Conservation (phyloP, 306 rosid genomes). For the Myrica gale region DNA sequence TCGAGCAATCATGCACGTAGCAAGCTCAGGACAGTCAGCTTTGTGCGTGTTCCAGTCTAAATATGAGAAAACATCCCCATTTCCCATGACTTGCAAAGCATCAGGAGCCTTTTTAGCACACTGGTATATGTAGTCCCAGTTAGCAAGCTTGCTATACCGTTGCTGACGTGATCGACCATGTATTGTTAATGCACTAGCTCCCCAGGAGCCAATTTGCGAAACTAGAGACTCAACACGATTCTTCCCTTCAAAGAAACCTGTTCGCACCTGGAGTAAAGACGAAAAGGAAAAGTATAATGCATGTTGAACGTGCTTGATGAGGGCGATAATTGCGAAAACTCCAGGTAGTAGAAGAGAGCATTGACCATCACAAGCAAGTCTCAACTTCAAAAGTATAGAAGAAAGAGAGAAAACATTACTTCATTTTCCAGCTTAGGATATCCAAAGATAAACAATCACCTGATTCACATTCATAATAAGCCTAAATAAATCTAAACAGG, state of each 20-base stretch:
- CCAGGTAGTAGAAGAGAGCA: constrained; percentile 1
- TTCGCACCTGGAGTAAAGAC: constrained; percentile 61
- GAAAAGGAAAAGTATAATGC: constrained; percentile 10
- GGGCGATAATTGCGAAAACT: background rate
- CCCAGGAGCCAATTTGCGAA: constrained; percentile 75
- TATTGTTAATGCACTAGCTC: constrained; percentile 79
- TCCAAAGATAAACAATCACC: too few species aligned
- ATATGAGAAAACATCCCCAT: constrained; percentile 82
- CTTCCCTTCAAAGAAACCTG: constrained; percentile 88
- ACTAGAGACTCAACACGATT: constrained; percentile 82
- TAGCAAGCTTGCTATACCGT: constrained; percentile 96
- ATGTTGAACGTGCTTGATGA: constrained; percentile 16
- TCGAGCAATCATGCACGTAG: constrained; percentile 84
- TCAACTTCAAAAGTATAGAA: constrained; percentile 6
- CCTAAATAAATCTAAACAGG: constrained; percentile 12
- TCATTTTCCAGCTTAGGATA: background rate
- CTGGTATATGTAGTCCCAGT: constrained; percentile 79
- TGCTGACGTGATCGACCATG: constrained; percentile 98
- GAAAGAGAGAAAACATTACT: background rate
- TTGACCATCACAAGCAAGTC: constrained; percentile 7
- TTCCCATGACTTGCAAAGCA: constrained; percentile 70
- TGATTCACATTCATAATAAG: background rate
- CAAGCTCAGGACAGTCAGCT: constrained; percentile 70
- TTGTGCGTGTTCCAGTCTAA: constrained; percentile 73
- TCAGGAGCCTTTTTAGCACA: constrained; percentile 67